Conservation (phyloP, 2,329 filamentous ascomycete species). For the Cercospora nicotianae region DNA sequence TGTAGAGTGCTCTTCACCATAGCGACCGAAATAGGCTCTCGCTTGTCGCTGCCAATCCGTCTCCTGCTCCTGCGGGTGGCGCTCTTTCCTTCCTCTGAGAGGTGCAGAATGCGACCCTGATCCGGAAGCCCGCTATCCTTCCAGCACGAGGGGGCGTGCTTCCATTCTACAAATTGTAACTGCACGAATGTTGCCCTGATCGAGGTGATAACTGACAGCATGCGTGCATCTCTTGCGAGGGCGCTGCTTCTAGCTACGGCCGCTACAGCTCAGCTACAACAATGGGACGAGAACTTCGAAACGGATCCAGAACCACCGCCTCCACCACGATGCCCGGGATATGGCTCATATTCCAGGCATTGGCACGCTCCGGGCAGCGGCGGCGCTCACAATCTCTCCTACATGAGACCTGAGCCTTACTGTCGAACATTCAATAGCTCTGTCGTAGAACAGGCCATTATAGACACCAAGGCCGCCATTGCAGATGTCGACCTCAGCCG, state of each 20-base stretch:
- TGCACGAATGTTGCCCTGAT: background rate
- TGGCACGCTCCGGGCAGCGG: conserved; percentile 41
- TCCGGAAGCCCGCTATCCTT: background rate
- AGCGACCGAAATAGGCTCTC: background rate
- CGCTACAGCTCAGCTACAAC: conserved; percentile 1
- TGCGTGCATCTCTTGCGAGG: background rate
- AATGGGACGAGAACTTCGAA: conserved; percentile 1
- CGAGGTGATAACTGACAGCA: background rate
- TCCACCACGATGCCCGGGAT: conserved; percentile 42
- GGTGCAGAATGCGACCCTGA: background rate
- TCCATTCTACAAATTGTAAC: background rate
- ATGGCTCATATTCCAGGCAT: conserved; percentile 40
- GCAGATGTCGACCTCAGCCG: conserved; percentile 61
- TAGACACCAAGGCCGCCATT: conserved; percentile 36
- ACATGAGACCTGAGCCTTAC: conserved; percentile 43
- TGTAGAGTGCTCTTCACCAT: background rate
- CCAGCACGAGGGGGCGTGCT: background rate
- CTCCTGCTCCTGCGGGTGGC: conserved; percentile 4
- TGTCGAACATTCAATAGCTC: conserved; percentile 45
- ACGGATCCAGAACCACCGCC: conserved; percentile 21
- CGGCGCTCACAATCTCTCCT: conserved; percentile 46
- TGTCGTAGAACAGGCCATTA: conserved; percentile 41
- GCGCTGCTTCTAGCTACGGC: background rate
- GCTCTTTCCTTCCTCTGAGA: background rate
- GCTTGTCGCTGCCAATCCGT: background rate